Base-by-base conservation (phyloP, 805 yeast species). In the Wickerhamiella sorbophila region DNA sequence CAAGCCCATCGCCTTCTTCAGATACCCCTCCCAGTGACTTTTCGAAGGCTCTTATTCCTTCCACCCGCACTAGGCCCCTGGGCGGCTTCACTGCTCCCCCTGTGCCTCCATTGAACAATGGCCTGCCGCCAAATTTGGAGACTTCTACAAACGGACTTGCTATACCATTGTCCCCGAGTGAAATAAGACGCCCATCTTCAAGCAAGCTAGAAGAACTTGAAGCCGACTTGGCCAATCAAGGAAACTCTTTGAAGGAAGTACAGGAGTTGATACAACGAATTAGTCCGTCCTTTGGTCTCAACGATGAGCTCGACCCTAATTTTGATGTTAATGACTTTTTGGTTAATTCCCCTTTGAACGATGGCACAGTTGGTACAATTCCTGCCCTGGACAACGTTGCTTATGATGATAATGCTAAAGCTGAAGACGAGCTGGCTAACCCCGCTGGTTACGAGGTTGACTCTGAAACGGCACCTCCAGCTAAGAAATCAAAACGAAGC, bases 251-350 rank as follows among this genome's bases (percentile, higher is more conserved):
- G 31, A 48, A 49, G 38, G 36, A 24, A 26, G 46, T 50, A 27
- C 46, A 50, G 29, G 51, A 49, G 36, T 47, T 48, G 49, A 43
- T 50, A 22, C 36, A 44, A 40, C 40, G 42, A n/a, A 27, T 32
- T 27, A 33, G 34, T 8, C 31, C 21, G 26, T 27, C 19, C 33
- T 36, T 40, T 31, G 22, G 18, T 37, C 12, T 26, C 26, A 6
- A 17, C 22, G 39, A 34, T 22, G 33, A 31, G 16, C 4, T 29
- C 24, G 40, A 42, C 21, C 36, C 38, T 22, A 42, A 42, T 17
- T 52, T 50, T 44, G 47, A 52, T 29, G 52, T 51, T 31, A 48
- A 52, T 39, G 56, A 52, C 37, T 52, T 51, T 32, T 40, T 52
- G 31, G 42, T 42, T 15, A 44, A 41, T 6, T 26, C 38, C n/a